Evolutionary conservation across 192 early-diverging fungal genomes (phyloP).

Genomic region (Backusella liffmaniae): DNA sequence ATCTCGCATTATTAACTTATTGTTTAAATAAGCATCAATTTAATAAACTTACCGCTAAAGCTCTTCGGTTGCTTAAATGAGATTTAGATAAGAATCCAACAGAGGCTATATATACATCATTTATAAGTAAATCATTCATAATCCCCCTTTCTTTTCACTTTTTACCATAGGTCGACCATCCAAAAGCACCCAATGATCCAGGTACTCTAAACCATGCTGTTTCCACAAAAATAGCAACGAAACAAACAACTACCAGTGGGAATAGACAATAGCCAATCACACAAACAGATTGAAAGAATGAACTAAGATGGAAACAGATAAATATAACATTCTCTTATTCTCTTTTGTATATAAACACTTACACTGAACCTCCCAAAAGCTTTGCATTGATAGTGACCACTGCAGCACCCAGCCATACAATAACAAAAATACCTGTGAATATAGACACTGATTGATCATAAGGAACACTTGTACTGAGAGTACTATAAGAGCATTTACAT

Average conservation of each 20-base stretch:
- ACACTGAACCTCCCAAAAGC: slow-evolving; percentile 91
- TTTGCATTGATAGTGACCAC: slow-evolving; percentile 96
- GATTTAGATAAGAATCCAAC: slow-evolving; percentile 89
- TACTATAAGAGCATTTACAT: slow-evolving; percentile 40
- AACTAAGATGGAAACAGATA: slow-evolving; percentile 46
- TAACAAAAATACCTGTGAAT: slow-evolving; percentile 92
- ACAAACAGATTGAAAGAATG: slow-evolving; percentile 97
- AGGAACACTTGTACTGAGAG: slow-evolving; percentile 76
- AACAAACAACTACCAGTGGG: slow-evolving; percentile 80
- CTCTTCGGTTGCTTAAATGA: slow-evolving; percentile 80
- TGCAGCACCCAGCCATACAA: slow-evolving; percentile 93
- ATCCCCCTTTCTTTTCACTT: neutral
- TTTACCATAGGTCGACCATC: slow-evolving; percentile 83
- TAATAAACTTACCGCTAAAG: slow-evolving; percentile 65
- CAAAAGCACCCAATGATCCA: slow-evolving; percentile 73
- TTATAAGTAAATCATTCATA: neutral
- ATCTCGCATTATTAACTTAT: neutral
- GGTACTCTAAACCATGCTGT: slow-evolving; percentile 72
- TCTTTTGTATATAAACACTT: slow-evolving; percentile 23
- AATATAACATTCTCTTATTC: neutral
- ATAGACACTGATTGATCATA: slow-evolving; percentile 78
- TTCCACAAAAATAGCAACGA: slow-evolving; percentile 66
- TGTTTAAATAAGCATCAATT: neutral
- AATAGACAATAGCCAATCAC: slow-evolving; percentile 97
- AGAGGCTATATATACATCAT: slow-evolving; percentile 57